Evolutionary conservation across 805 yeast genomes (phyloP).

Genomic region (Teunomyces kruisii): DNA sequence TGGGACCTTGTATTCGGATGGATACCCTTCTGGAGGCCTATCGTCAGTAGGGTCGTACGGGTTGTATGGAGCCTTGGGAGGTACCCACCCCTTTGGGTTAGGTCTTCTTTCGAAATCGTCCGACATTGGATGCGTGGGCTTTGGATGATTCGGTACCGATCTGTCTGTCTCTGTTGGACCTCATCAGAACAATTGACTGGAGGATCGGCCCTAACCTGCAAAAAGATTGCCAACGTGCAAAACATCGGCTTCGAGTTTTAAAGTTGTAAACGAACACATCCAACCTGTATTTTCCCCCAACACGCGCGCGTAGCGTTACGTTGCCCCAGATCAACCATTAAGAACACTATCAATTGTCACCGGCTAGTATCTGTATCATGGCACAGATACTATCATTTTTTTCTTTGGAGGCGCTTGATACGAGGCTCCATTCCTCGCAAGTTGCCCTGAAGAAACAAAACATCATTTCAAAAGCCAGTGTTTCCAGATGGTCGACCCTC

Average conservation of each 20-base stretch:
- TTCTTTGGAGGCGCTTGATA: conserved; percentile 52
- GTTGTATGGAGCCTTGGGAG: conserved; percentile 81
- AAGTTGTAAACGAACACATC: neutral
- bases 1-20: conserved; percentile 74
- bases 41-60: conserved; percentile 78
- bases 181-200: neutral
- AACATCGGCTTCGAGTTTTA: too few relatives aligned
- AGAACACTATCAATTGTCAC: neutral
- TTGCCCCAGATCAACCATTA: neutral
- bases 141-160: neutral
- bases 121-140: neutral
- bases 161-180: neutral
- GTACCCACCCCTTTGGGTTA: conserved; percentile 77
- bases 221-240: neutral
- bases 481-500: conserved; percentile 68
- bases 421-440: conserved; percentile 40
- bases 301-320: too few relatives aligned
- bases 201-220: neutral
- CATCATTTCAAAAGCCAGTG: conserved; percentile 31
- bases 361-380: neutral
- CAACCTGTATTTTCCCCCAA: neutral
- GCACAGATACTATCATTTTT: conserved; percentile 36
- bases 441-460: conserved; percentile 32
- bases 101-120: conserved; percentile 57
- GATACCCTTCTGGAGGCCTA: conserved; percentile 83